Evolutionary conservation across 768 basidiomycete genomes (phyloP).

Genomic region (Boletellus ananiceps): DNA sequence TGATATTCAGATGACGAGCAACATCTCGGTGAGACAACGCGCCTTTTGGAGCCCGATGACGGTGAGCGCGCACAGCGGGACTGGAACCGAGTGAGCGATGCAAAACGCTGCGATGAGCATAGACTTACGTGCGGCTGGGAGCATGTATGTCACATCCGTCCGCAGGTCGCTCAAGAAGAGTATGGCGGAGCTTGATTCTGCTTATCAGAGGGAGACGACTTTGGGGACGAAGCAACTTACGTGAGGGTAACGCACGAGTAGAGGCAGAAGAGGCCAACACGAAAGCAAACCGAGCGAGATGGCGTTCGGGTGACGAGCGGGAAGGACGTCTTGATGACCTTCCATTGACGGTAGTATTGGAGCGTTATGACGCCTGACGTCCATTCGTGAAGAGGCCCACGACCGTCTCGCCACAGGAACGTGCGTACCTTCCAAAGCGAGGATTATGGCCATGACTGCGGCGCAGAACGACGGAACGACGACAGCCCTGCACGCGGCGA

Average conservation of each 20-base stretch:
- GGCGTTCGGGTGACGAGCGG: conserved; percentile 37
- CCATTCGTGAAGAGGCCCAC: background rate
- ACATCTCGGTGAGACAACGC: background rate
- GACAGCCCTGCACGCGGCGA: conserved; percentile 24
- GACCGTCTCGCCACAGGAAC: conserved; percentile 1
- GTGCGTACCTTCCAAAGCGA: conserved; percentile 48
- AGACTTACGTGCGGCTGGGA: conserved; percentile 46
- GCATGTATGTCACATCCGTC: conserved; percentile 40
- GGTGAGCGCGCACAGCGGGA: conserved; percentile 45
- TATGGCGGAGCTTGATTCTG: conserved; percentile 32
- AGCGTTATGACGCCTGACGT: conserved; percentile 39
- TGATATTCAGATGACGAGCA: background rate
- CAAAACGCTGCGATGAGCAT: background rate
- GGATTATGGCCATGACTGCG: conserved; percentile 35
- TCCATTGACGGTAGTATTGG: conserved; percentile 40
- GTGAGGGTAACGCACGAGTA: conserved; percentile 41
- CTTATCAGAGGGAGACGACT: background rate
- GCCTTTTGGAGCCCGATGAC: conserved; percentile 51
- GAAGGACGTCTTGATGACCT: conserved; percentile 35
- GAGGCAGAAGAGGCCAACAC: conserved; percentile 41
- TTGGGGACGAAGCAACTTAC: conserved; percentile 27
- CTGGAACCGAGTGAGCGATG: conserved; percentile 26
- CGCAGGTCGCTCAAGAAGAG: conserved; percentile 31
- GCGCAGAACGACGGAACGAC: conserved; percentile 45
- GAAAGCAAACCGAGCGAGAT: conserved; percentile 36